A percentile compares a stretch with the other conserved stretches of the same genome.
Evolutionary conservation across 306 rosid species (phyloP).

Genomic region (Cucumis sativus): DNA sequence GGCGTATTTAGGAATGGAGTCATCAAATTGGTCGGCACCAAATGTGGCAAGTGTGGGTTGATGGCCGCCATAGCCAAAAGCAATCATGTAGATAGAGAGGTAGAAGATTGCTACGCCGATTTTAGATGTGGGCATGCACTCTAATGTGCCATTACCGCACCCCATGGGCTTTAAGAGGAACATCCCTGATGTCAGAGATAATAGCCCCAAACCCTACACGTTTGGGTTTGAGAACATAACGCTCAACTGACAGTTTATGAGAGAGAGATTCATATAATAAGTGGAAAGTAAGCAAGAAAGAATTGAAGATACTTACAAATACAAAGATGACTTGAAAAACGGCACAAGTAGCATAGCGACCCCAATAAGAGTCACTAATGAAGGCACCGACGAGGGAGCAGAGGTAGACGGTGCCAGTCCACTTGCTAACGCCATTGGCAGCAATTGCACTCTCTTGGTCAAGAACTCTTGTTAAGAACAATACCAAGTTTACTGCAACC

Average conservation of each 20-base stretch:
- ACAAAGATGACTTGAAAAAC: conserved; percentile 33
- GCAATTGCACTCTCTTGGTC: conserved; percentile 32
- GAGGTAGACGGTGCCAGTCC: conserved; percentile 51
- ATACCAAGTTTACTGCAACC: conserved; percentile 48
- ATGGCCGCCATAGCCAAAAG: conserved; percentile 54
- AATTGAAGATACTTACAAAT: conserved; percentile 8
- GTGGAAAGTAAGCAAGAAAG: not conserved
- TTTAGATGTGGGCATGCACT: conserved; percentile 23
- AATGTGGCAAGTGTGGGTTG: conserved; percentile 54
- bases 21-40: conserved; percentile 48
- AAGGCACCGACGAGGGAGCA: conserved; percentile 45
- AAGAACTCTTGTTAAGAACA: conserved; percentile 44
- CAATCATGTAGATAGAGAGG: conserved; percentile 38
- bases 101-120: conserved; percentile 22
- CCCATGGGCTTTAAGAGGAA: conserved; percentile 30
- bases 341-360: conserved; percentile 37
- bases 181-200: conserved; percentile 25
- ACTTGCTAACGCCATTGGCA: conserved; percentile 41
- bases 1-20: not conserved
- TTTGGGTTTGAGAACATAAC: too few relatives aligned
- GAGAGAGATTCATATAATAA: too few relatives aligned
- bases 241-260: too few relatives aligned
- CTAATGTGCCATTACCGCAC: conserved; percentile 21
- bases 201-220: conserved; percentile 32
- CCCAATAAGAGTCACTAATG: conserved; percentile 54